phyloP scores from a whole-genome alignment of 2,329 filamentous ascomycete species.

The Venturia carpophila region DNA sequence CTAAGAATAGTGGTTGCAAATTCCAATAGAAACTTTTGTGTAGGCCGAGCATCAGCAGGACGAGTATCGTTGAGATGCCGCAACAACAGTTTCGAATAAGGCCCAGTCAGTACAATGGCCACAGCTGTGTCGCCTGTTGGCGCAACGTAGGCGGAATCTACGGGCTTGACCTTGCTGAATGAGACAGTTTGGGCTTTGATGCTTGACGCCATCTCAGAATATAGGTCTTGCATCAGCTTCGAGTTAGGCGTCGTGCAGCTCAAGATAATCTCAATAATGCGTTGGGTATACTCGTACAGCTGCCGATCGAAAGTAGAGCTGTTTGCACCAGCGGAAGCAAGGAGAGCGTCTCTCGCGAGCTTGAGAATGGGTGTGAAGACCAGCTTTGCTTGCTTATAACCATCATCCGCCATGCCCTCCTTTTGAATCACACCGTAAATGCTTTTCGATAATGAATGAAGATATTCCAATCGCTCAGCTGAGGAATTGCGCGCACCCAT shows the following conservation, averaged over 20 bases:
- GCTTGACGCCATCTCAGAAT: slow-evolving; percentile 4
- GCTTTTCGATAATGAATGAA: background rate
- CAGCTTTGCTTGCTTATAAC: background rate
- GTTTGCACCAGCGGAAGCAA: background rate
- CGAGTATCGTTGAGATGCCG: background rate
- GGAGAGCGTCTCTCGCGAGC: background rate
- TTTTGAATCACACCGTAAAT: background rate
- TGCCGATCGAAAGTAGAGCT: background rate
- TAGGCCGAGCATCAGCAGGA: background rate
- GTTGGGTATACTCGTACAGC: background rate
- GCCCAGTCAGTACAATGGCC: slow-evolving; percentile 1
- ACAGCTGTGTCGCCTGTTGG: slow-evolving; percentile 1
- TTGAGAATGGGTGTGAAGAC: background rate
- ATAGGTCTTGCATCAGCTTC: slow-evolving; percentile 1
- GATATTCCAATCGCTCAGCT: background rate
- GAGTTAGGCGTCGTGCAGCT: background rate
- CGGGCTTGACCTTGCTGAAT: background rate
- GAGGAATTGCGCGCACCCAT: background rate
- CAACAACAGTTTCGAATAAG: background rate
- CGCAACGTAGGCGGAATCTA: background rate
- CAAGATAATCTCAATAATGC: background rate
- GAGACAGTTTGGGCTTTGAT: background rate
- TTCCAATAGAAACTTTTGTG: background rate
- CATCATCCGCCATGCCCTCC: background rate
- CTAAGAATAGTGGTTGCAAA: background rate